Base-by-base conservation (phyloP, 73 alveolate species). In the Blepharisma stoltei region DNA sequence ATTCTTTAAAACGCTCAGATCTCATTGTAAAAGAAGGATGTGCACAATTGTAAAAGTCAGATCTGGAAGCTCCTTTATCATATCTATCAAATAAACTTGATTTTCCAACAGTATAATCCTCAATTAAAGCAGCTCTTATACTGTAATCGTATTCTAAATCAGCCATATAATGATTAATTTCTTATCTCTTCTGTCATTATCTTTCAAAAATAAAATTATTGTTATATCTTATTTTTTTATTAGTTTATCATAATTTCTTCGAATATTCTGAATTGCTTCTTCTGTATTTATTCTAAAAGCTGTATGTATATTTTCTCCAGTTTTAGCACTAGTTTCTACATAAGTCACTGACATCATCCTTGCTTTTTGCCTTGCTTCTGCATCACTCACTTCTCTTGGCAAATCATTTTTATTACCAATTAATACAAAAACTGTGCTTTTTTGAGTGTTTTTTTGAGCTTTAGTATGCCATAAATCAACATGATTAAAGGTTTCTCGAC, bases 281-380 rank as follows among this genome's bases (percentile, higher is more conserved):
- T 20, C 4, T 52, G 66, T 1, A 3, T 2, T 4, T 1, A 14
- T 4, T 20, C 2, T 52, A 52, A 52, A 52, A 52, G 66, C 66
- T 0, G 23, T 14, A 52, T 0, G 3, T 20, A 52, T 4, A 14
- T 52, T 11, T 14, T 52, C n/a, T 20, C 66, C 66, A 52, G 66
- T 52, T 52, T 52, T 52, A 52, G 66, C 66, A 52, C 66, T 52
- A 52, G 66, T 52, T 52, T 52, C 66, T 4, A 52, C 23, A 20
- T 52, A 52, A 14, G 0, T 4, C 23, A 52, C 66, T 1, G n/a
- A 14, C 23, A 52, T 14, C n/a, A 20, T 52, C 23, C 23, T 52
- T 14, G 66, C 66, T 4, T 52, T 52, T 52, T 52, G 27, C 4
- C 23, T 20, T 52, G 27, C 66, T 20, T 52, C 27, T 20, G n/a